Conservation (phyloP, 2,329 filamentous ascomycete species). For the Exophiala sideris region DNA sequence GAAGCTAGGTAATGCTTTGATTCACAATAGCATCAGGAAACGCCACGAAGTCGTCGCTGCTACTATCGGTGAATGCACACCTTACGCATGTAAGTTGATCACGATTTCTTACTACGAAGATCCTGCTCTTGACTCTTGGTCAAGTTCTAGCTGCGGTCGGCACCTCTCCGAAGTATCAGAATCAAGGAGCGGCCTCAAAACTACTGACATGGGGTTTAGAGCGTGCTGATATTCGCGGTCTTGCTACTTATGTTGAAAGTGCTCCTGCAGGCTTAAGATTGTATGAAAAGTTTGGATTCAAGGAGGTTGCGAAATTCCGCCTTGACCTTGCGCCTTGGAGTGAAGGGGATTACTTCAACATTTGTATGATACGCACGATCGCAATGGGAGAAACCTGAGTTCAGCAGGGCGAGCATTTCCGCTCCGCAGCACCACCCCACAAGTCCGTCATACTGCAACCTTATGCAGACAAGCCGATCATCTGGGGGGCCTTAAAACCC, state of each 20-base stretch:
- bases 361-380: conserved; percentile 20
- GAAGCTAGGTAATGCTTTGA: conserved; percentile 17
- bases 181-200: conserved; percentile 19
- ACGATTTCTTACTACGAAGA: not conserved
- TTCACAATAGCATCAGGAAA: conserved; percentile 21
- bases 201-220: conserved; percentile 23
- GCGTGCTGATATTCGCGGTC: conserved; percentile 18
- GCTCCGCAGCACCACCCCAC: too few species aligned
- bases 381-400: not conserved
- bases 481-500: too few species aligned
- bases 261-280: conserved; percentile 11
- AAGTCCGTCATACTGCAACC: too few species aligned
- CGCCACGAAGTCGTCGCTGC: conserved; percentile 21
- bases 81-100: conserved; percentile 20
- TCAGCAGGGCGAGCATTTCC: too few species aligned
- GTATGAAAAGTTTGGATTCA: conserved; percentile 20
- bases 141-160: conserved; percentile 19
- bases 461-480: too few species aligned
- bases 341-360: conserved; percentile 16
- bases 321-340: conserved; percentile 17
- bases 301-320: conserved; percentile 15
- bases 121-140: not conserved
- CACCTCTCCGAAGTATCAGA: conserved; percentile 20
- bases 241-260: conserved; percentile 21
- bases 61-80: conserved; percentile 6